Percentiles rank a stretch among this genome's conserved stretches.
phyloP scores from a whole-genome alignment of 305 asterid genomes.

The Solanum hybrid region DNA sequence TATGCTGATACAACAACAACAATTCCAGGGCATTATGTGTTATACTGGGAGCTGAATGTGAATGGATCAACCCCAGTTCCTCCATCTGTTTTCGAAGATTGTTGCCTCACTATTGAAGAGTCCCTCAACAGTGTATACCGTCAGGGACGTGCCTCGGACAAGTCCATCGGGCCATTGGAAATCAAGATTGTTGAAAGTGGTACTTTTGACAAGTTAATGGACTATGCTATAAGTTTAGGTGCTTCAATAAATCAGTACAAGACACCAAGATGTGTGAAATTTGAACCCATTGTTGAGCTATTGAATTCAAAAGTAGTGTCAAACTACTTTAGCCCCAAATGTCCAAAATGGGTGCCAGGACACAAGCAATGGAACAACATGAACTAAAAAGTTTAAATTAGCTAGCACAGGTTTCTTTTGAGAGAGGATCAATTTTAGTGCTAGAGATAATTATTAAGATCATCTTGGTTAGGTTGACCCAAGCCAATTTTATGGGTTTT shows the following conservation, averaged over 20 bases:
- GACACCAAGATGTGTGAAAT: slow-evolving; percentile 79
- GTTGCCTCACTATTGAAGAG: slow-evolving; percentile 73
- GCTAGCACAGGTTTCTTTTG: slow-evolving; percentile 14
- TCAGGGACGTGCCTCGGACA: slow-evolving; percentile 54
- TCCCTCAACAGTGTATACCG: slow-evolving; percentile 71
- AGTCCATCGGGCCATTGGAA: slow-evolving; percentile 75
- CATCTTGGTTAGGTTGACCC: slow-evolving; percentile 17
- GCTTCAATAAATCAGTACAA: slow-evolving; percentile 93
- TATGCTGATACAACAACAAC: slow-evolving; percentile 45
- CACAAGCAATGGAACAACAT: slow-evolving; percentile 54
- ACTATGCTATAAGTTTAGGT: slow-evolving; percentile 63
- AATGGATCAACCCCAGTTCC: slow-evolving; percentile 48
- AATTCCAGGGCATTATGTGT: slow-evolving; percentile 70
- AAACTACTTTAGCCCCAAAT: slow-evolving; percentile 67
- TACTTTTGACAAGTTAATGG: slow-evolving; percentile 87
- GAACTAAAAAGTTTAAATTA: slow-evolving; percentile 8
- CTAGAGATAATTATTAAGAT: slow-evolving; percentile 19
- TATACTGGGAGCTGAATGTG: slow-evolving; percentile 57
- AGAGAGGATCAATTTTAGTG: slow-evolving; percentile 31
- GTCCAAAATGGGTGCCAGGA: slow-evolving; percentile 71
- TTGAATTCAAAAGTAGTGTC: slow-evolving; percentile 46
- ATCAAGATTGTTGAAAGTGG: slow-evolving; percentile 67
- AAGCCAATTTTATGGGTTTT: slow-evolving; percentile 13
- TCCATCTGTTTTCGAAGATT: slow-evolving; percentile 68
- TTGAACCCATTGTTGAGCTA: slow-evolving; percentile 71